phyloP scores from a whole-genome alignment of 148 eudicot genomes.

The Chenopodium suecicum region DNA sequence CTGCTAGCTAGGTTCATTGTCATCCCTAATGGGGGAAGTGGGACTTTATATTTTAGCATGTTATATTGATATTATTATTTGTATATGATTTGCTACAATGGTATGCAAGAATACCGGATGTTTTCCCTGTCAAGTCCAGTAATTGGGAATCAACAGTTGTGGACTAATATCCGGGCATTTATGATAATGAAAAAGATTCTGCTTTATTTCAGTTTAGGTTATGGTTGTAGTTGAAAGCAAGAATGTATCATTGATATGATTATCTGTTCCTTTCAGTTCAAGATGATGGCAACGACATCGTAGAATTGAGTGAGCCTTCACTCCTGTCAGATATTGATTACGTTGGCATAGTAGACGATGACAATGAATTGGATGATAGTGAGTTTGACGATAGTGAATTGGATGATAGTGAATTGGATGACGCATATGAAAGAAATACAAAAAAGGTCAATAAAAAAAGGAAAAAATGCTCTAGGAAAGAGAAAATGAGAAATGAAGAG shows the following conservation, averaged over 20 bases:
- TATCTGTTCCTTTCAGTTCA: neutral
- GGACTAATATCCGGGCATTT: neutral
- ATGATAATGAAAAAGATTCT: neutral
- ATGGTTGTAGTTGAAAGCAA: neutral
- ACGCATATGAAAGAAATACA: neutral
- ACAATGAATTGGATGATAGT: slow-evolving; percentile 20
- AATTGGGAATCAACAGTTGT: neutral
- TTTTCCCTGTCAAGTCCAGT: neutral
- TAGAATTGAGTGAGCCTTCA: slow-evolving; percentile 21
- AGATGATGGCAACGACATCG: slow-evolving; percentile 10
- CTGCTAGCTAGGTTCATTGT: neutral
- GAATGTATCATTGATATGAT: neutral
- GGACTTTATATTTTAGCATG: neutral
- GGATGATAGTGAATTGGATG: slow-evolving; percentile 21
- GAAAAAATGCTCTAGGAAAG: slow-evolving; percentile 6
- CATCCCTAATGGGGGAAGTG: neutral
- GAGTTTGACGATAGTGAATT: slow-evolving; percentile 13
- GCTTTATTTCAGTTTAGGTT: neutral
- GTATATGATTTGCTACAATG: neutral
- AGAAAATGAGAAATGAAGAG: slow-evolving; percentile 8
- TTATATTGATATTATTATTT: neutral
- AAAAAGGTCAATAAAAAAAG: slow-evolving; percentile 5
- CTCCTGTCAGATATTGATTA: slow-evolving; percentile 23
- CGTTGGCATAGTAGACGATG: slow-evolving; percentile 1
- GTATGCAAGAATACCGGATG: neutral